phyloP scores from a whole-genome alignment of 306 rosid species.

The Malus sieversii region DNA sequence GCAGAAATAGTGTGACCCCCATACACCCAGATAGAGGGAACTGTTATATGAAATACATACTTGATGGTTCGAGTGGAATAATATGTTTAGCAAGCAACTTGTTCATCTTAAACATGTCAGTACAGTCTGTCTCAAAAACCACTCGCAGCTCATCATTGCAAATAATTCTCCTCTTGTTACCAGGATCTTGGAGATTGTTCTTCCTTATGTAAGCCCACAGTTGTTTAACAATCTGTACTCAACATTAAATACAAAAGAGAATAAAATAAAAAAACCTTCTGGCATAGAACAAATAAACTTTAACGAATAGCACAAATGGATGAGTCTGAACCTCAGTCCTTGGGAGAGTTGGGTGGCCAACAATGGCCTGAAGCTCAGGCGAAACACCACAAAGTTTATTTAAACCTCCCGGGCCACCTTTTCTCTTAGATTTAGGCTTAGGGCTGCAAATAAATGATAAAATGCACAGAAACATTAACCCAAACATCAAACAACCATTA shows the following conservation, averaged over 20 bases:
- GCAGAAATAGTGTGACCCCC: not conserved
- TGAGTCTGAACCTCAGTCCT: constrained; percentile 62
- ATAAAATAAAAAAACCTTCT: constrained; percentile 11
- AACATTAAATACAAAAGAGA: not conserved
- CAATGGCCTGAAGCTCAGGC: constrained; percentile 84
- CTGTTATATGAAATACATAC: constrained; percentile 32
- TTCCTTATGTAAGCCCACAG: constrained; percentile 57
- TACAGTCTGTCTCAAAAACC: constrained; percentile 61
- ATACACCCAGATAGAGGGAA: not conserved
- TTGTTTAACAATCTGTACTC: constrained; percentile 55
- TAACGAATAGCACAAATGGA: not conserved
- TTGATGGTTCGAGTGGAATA: constrained; percentile 52
- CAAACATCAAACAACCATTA: constrained; percentile 14
- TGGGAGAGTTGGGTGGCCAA: constrained; percentile 68
- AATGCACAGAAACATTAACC: not conserved
- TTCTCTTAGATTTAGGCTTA: constrained; percentile 62
- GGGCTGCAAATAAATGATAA: constrained; percentile 31
- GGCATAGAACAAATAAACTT: not conserved
- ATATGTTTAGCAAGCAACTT: constrained; percentile 59
- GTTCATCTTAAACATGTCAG: constrained; percentile 67
- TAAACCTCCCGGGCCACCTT: constrained; percentile 90
- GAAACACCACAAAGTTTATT: constrained; percentile 77
- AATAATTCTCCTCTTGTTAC: constrained; percentile 54
- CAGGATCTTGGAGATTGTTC: constrained; percentile 54
- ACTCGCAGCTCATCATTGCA: constrained; percentile 56